These are phyloP conservation scores for Aspergillus affinis DNA, from an alignment of 495 filamentous ascomycete species.

Conservation along the genomic window DNA sequence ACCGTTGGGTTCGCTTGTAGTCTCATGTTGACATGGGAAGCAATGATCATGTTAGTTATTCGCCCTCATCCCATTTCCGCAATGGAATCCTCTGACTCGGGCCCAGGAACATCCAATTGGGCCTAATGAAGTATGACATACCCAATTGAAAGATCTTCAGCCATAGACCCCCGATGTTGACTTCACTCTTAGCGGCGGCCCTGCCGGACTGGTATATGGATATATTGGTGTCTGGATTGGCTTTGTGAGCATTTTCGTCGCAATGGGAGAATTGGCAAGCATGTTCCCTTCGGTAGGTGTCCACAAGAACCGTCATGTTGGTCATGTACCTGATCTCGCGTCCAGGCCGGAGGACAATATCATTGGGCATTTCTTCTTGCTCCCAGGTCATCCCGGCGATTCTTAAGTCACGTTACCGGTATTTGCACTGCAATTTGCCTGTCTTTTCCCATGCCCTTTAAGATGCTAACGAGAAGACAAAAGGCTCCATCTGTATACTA, in stretches of 20 bases:
- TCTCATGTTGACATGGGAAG: slow-evolving; percentile 12
- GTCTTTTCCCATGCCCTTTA: slow-evolving; percentile 16
- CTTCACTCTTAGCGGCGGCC: slow-evolving; percentile 31
- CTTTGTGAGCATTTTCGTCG: slow-evolving; percentile 36
- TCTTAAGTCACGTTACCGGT: slow-evolving; percentile 45
- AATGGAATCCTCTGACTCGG: background rate
- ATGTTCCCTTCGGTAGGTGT: slow-evolving; percentile 25
- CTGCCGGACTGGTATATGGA: slow-evolving; percentile 49
- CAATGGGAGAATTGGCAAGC: slow-evolving; percentile 48
- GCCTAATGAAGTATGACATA: background rate
- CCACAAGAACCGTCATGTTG: background rate
- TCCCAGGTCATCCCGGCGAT: slow-evolving; percentile 32
- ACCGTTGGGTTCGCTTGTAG: slow-evolving; percentile 9
- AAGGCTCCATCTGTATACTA: slow-evolving; percentile 28
- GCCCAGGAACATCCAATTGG: background rate
- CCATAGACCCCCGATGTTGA: background rate
- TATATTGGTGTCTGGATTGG: slow-evolving; percentile 53
- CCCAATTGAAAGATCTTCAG: background rate
- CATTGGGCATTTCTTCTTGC: slow-evolving; percentile 46
- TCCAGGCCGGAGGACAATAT: slow-evolving; percentile 42
- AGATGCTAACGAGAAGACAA: slow-evolving; percentile 16
- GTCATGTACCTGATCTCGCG: background rate
- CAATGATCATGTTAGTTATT: slow-evolving; percentile 5
- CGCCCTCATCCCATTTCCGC: slow-evolving; percentile 12
- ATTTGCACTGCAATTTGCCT: background rate